A percentile compares a stretch with the other conserved stretches of the same genome.
Conservation (phyloP, 495 filamentous ascomycete species). For the Aspergillus campestris region DNA sequence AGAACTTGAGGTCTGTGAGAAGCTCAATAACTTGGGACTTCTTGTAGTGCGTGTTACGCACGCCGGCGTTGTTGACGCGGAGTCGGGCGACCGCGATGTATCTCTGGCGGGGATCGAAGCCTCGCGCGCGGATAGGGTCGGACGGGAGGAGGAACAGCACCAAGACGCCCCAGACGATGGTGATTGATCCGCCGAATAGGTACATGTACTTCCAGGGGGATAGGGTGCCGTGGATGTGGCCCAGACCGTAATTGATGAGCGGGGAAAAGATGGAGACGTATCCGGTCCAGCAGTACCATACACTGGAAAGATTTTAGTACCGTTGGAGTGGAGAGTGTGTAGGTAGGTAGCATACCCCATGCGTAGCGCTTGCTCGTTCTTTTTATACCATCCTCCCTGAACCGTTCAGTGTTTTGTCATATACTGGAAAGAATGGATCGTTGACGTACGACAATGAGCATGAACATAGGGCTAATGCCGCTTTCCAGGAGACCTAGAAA, state of each 20-base stretch:
- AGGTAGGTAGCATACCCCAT: conserved; percentile 23
- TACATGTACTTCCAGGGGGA: conserved; percentile 23
- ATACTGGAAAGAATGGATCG: not conserved
- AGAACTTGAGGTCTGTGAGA: conserved; percentile 36
- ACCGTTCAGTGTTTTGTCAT: no score
- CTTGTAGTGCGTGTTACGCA: conserved; percentile 43
- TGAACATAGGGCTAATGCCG: conserved; percentile 26
- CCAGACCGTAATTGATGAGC: conserved; percentile 19
- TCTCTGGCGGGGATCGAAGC: conserved; percentile 34
- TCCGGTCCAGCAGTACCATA: conserved; percentile 21
- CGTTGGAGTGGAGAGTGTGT: not conserved
- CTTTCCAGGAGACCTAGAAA: conserved; percentile 40
- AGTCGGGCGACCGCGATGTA: conserved; percentile 43
- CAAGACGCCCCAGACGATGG: conserved; percentile 20
- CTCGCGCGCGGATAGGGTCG: conserved; percentile 34
- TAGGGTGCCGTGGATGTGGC: conserved; percentile 14
- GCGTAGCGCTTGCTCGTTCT: conserved; percentile 36
- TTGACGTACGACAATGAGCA: conserved; percentile 30
- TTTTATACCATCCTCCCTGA: conserved; percentile 33
- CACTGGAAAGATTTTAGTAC: conserved; percentile 2
- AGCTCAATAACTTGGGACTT: conserved; percentile 39
- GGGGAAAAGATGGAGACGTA: conserved; percentile 19
- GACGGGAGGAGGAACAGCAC: conserved; percentile 35
- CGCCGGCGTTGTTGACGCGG: conserved; percentile 32
- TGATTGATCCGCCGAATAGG: conserved; percentile 16